Evolutionary conservation across 2,329 filamentous ascomycete genomes (phyloP), one percentile per base, ranked within the genome.

Genomic region (Claviceps fusiformis): DNA sequence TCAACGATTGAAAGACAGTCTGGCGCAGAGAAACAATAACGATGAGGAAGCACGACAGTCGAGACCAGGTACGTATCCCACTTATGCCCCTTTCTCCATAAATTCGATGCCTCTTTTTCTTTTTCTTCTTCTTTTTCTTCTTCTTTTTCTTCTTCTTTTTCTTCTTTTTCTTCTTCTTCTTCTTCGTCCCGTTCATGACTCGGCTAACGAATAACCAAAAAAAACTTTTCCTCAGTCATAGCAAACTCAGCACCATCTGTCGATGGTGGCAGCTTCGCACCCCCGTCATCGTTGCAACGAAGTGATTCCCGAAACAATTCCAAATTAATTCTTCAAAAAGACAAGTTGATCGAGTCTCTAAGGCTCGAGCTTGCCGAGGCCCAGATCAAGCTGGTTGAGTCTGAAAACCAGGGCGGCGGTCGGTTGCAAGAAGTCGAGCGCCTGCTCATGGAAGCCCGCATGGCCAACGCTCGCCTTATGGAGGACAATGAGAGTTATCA

Each of bases 401-500:
- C 93, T 54, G 91, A 97, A 71, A 95, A 96, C 68, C 83, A 87
- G 70, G 92, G 90, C 53, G 92, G 91, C 54, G 90, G 89, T 49
- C 84, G 87, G 33, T 75, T 95, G 65, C 87, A 89, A 61, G 89
- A 95, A 69, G 80, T 97, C n/a, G 91, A 97, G 72, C 86, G 87
- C 63, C 82, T 88, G 60, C 80, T 97, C 53, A 83, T 96, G 71
- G 92, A 97, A 66, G 86, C 89, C 44, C 89, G 91, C 64, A 93
- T 97, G 86, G 87, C 90, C 61, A 98, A 97, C 67, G 93, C 93
- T 56, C 83, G 91, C 49, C 76, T 98, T 59, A 93, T 96, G 87
- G 93, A 98, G 72, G 93, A 98, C 70, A 97, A 97, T 65, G 93
- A 98, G 71, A 95, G 90, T 71, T 98, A 95, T 71, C 92, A 97